These are phyloP conservation scores for Hypholoma fasciculare DNA, from an alignment of 768 basidiomycete species.

Conservation along the genomic window DNA sequence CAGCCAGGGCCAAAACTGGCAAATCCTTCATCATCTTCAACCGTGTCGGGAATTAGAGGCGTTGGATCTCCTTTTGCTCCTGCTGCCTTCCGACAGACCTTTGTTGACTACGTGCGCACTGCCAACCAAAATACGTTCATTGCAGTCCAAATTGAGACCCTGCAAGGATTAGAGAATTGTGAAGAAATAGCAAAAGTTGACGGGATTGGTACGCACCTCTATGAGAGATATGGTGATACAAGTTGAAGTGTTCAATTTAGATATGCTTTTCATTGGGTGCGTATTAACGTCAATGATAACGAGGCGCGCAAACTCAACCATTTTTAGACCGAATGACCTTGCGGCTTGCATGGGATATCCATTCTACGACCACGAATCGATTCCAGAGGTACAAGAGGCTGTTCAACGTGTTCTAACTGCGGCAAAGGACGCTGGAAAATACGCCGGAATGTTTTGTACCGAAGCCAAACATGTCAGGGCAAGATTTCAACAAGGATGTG, in stretches of 20 bases:
- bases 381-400: constrained; percentile 20
- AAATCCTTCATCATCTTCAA: neutral
- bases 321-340: constrained; percentile 19
- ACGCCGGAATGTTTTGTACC: constrained; percentile 23
- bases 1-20: neutral
- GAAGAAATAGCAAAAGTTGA: constrained; percentile 21
- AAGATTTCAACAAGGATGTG: constrained; percentile 19
- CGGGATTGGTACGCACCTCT: constrained; percentile 11
- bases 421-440: constrained; percentile 19
- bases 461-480: constrained; percentile 15
- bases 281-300: neutral
- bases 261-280: constrained; percentile 20
- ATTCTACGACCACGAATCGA: constrained; percentile 14
- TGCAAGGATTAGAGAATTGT: constrained; percentile 19
- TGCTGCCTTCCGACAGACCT: constrained; percentile 18
- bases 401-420: constrained; percentile 15
- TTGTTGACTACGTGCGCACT: constrained; percentile 19
- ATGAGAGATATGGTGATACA: neutral
- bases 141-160: constrained; percentile 20
- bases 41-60: constrained; percentile 16
- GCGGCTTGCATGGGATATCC: constrained; percentile 19
- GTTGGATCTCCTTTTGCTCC: constrained; percentile 22
- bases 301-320: neutral
- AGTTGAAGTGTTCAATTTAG: constrained; percentile 3
- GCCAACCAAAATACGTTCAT: constrained; percentile 21